Base-by-base conservation (phyloP, 2,329 filamentous ascomycete species). In the Calonectria montana region DNA sequence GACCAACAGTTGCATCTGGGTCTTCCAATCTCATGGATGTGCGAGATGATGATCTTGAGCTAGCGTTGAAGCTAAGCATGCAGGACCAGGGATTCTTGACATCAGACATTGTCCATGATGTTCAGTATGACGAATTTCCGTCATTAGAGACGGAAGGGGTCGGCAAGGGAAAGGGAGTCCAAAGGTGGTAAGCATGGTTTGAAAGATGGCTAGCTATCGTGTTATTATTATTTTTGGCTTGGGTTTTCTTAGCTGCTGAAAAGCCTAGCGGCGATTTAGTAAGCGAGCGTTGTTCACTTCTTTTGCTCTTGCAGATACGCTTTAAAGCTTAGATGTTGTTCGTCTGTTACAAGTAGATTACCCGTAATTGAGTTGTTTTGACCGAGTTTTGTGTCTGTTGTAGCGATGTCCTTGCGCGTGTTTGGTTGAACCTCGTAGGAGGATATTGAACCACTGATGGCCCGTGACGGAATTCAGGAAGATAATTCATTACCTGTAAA, bases 31-130 rank as follows among this genome's bases (percentile, higher is more conserved):
- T 65, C 31, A 50, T 70, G 1, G 71, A 77, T 2, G 71, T 71
- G 0, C 81, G 82, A 15, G 89, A 91, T 55, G 89, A 89, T 63
- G 91, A 92, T 75, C 75, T 93, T 57, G 89, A 91, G 65, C 83
- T 91, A 41, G 91, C 91, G 2, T 80, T 93, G 61, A 86, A 87
- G 72, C 82, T 93, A 25, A 93, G 91, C 75, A 83, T 92, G 74
- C 87, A 89, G 48, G 89, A 92, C 73, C 86, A 88, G 67, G 81
- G 86, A 16, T 23, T 68, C n/a, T 65, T 75, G 39, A 45, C 66
- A 9, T 63, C 66, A 0, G 71, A 75, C 0, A 39, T 57, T 10
- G 75, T 64, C 13, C 69, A 74, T 5, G 75, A 63, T 1, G 66
- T 62, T 21, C 74, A 76, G 29, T 72, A 74, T 25, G 82, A 85